Evolutionary conservation across 345 rosid genomes (phyloP), one percentile per base, ranked within the genome.

Genomic region (Abelmoschus esculentus): DNA sequence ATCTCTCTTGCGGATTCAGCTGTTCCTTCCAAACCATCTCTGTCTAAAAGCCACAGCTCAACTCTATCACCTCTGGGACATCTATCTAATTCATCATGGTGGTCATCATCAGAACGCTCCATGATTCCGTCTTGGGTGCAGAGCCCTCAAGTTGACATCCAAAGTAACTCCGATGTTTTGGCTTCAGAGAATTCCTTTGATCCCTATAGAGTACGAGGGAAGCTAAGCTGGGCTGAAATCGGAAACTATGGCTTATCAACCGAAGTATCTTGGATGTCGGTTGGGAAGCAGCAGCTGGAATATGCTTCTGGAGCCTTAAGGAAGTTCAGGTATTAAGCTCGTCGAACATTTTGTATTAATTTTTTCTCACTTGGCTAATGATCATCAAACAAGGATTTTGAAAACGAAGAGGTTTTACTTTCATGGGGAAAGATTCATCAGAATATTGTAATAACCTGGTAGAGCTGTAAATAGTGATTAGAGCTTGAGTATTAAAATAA

Each of bases 251-350:
- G 86, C 65, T 68, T 74, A 42, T 87, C 90, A 59, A 76, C 81
- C 3, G 96, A 89, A 84, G 97, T 93, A 73, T 89, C 97, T 74
- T 93, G 98, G 92, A 84, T 93, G 95, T 89, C 98, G 8, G 98
- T 91, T 76, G 97, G 97, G 74, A 86, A 89, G 88, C 87, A 89
- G 76, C 92, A 93, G 80, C 75, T 93, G 36, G 96, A 86, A 76
- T 93, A 91, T 86, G 98, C 97, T 74, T 85, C 95, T 12, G 97
- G 91, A 8, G 98, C 98, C 65, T 84, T 93, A 73, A 85, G 83
- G 83, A 86, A 68, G 71, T 93, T 89, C 80, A 93, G 98, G 98
- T 93, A 69, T 22, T 46, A 54, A 73, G 34, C 72, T 5, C 40
- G 14, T 61, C 53, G 7, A 52, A 36, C 61, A 36, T 62, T 53